Base-by-base conservation (phyloP, 2,329 filamentous ascomycete genomes). In the Helminthosporium solani region DNA sequence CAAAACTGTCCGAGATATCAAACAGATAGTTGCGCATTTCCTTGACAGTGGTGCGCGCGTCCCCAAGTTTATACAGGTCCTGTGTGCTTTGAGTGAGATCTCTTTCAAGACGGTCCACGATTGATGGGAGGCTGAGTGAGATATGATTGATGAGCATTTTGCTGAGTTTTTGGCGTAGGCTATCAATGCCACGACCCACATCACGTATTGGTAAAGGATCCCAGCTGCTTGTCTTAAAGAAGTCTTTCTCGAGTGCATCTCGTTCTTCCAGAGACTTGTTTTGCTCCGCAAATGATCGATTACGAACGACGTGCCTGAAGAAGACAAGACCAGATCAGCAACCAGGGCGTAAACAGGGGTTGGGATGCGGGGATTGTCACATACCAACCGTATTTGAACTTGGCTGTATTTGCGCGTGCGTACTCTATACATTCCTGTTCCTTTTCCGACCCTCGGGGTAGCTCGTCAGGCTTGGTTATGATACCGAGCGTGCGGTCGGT, bases 11-110 rank as follows among this genome's bases (percentile, higher is more conserved):
- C 27, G 38, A 76, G 20, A 78, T 64, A 3, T 66, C 52, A 11
- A 76, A 60, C 3, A 83, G 62, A 28, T 76, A 77, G 0, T 62
- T 53, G 0, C 68, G 70, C 44, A 83, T 78, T 43, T 82, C 73
- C 0, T 67, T 50, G 0, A 68, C 18, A 0, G 72, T 78, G 2
- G 53, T 62, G 4, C 80, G 70, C 4, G 74, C 62, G 2, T 68
- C 59, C 0, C 82, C 81, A 0, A 85, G 70, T 9, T 66, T 66
- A 2, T 68, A 47, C 2, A 84, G 64, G 0, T 53, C 56, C 2
- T 46, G 48, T 16, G 40, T 44, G 19, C 47, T 63, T 39, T 52
- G 40, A 5, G 39, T 30, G 27, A 57, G 48, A 42, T 60, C 61
- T n/a, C 38, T 34, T 12, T 56, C 45, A 12, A 65, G 45, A 28